Evolutionary conservation across 2,329 filamentous ascomycete genomes (phyloP), one percentile per base, ranked within the genome.

Genomic region (Neofusicoccum sp.): DNA sequence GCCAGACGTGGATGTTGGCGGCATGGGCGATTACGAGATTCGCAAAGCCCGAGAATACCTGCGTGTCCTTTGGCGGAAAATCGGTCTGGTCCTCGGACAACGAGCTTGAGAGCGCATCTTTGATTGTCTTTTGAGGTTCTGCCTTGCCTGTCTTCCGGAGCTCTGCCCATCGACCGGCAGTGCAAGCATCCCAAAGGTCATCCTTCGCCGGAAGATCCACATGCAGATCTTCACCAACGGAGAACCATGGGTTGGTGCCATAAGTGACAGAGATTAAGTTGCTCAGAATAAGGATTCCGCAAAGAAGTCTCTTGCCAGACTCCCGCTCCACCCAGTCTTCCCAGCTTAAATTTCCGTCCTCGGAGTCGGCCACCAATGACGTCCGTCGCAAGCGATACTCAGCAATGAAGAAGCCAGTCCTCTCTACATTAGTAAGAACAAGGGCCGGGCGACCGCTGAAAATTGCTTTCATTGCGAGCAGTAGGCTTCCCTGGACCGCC

Each of bases 1-100:
- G 67, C 68, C 70, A 74, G 63, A 74, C 70, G 51, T 75, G 69
- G 45, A 73, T 68, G 49, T 70, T 73, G 20, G 74, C 68, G 8
- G 71, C 73, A 61, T 75, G 72, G 65, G 71, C 73, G 26, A 73
- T 62, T 12, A 73, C 67, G 12, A 69, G 69, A 48, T 68, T 68
- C 6, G 70, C 69, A 41, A 74, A 70, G 3, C 68, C 65, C 9
- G 38, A 43, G 33, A 56, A 58, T 60, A 60, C 62, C 44, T 61
- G 60, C 16, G 57, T 60, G 49, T 63, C 63, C 36, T 57, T 56
- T 41, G 36, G 33, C 11, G 33, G 12, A 12, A n/a, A 26, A 4
- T 40, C 26, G 3, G 26, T 12, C 24, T 65, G 60, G 58, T 67
- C 64, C 14, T 63, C 65, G 9, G 67, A 66, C 31, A 73, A 63